A percentile compares a stretch with the other conserved stretches of the same genome.
Evolutionary conservation across 805 yeast species (phyloP).

Genomic region (Wickerhamomyces xylosicus): DNA sequence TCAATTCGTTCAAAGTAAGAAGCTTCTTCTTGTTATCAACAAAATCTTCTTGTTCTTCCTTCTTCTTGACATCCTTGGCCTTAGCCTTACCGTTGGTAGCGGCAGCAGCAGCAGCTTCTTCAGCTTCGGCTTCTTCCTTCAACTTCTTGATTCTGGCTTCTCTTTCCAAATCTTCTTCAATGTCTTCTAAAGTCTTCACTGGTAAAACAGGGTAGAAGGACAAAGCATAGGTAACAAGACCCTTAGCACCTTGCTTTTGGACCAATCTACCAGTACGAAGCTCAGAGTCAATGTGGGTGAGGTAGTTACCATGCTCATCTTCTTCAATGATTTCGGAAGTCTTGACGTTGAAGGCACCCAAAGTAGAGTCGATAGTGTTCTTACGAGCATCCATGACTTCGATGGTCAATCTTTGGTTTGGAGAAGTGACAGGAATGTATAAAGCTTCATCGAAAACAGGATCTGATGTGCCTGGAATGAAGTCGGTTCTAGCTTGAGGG

Average conservation of each 20-base stretch:
- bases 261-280: conserved; percentile 54
- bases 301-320: conserved; percentile 46
- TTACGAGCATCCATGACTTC: conserved; percentile 91
- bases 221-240: conserved; percentile 59
- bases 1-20: conserved; percentile 47
- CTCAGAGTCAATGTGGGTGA: conserved; percentile 46
- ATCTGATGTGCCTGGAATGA: conserved; percentile 51
- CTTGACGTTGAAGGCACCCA: conserved; percentile 73
- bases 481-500: conserved; percentile 67
- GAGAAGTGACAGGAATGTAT: conserved; percentile 74
- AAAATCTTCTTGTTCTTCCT: conserved; percentile 28
- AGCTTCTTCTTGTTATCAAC: conserved; percentile 30
- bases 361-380: conserved; percentile 69
- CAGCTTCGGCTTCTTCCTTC: conserved; percentile 20
- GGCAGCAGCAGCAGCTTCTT: conserved; percentile 17
- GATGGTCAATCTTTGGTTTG: conserved; percentile 70
- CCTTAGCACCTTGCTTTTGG: conserved; percentile 75
- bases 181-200: conserved; percentile 68
- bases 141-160: conserved; percentile 21
- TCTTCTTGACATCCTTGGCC: conserved; percentile 24
- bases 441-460: conserved; percentile 83
- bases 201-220: conserved; percentile 81
- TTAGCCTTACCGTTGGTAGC: not conserved
- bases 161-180: conserved; percentile 39
- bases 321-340: conserved; percentile 57